Evolutionary conservation across 1,284 basidiomycete species (phyloP), one percentile per base, ranked within the genome.

Genomic region (Malassezia dermatis): DNA sequence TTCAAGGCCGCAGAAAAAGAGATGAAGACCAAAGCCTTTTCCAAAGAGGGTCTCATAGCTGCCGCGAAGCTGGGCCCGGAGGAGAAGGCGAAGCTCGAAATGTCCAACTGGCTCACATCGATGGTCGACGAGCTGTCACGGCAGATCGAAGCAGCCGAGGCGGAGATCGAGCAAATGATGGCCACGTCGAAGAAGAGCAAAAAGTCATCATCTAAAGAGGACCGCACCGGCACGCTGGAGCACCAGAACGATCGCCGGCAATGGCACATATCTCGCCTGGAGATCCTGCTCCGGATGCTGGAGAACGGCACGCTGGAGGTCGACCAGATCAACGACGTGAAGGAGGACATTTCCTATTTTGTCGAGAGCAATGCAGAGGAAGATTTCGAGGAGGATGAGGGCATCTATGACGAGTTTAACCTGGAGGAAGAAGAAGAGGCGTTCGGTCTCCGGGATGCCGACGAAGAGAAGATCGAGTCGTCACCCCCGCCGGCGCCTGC

Each of bases 11-110:
- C 89, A 77, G 94, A 99, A 79, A 99, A 98, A 79, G 94, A 98
- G 78, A 96, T 98, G 90, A 99, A 99, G 82, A 98, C 94, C 60
- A 99, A 99, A 76, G 94, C 94, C 0, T 99, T 98, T 78, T 96
- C 91, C 28, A 99, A 98, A 77, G 94, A 96, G 76, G 94, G 94
- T 32, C 81, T 99, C 31, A 95, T 87, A 61, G 89, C 91, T 53
- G 89, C 90, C 4, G 83, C 89, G 42, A 88, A 88, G 70, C 84
- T 98, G 27, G 94, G 98, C 75, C 94, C 94, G 47, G 89, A 88
- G 75, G 89, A 94, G 60, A 89, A 93, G 78, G 89, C 93, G 77
- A 95, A 96, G 77, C 81, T 86, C 61, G 91, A 96, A 71, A 84
- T 86, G 55, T 85, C 86, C 40, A 78, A 84, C 12, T 74, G 71